Evolutionary conservation across 108 stramenopile genomes (phyloP), one percentile per base, ranked within the genome.

Genomic region (Conticribra guillardii): DNA sequence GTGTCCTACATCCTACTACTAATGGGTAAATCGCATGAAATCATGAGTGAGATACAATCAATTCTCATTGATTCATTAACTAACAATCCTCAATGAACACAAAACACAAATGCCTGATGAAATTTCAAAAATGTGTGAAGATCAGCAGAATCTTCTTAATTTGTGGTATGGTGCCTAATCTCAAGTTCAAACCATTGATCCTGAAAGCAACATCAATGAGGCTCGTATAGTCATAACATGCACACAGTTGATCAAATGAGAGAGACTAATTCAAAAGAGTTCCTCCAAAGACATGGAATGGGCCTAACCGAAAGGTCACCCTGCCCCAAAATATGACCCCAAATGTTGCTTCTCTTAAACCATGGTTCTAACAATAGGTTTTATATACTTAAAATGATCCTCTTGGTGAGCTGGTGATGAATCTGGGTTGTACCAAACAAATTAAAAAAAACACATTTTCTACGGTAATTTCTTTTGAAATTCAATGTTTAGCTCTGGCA

Each of bases 91-190:
- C 4, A 26, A 28, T 16, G 28, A 7, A 16, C 54, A 28, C n/a
- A n/a, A n/a, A n/a, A n/a, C n/a, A n/a, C 26, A 5, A 3, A 7
- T 7, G 4, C 24, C 8, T 2, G 46, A 61, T 16, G 60, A 61
- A 17, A 2, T 61, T 17, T 17, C 1, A 2, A 23, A 22, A 1
- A 24, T 61, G 41, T 61, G 60, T 37, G 2, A 0, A 14, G 45
- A 61, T 41, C 23, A 19, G 16, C 15, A 37, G 45, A 23, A 8
- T 15, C 17, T 17, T 24, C n/a, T n/a, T n/a, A n/a, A n/a, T n/a
- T n/a, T n/a, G n/a, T 61, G 23, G 60, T 34, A 61, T 47, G 60
- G 19, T 46, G 60, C 34, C 22, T 46, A 45, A n/a, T 22, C 60
- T 8, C 18, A 33, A 37, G 45, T 44, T 23, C 33, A 24, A 2